Conservation (phyloP, 352 stramenopile species). For the Lagenidium giganteum region DNA sequence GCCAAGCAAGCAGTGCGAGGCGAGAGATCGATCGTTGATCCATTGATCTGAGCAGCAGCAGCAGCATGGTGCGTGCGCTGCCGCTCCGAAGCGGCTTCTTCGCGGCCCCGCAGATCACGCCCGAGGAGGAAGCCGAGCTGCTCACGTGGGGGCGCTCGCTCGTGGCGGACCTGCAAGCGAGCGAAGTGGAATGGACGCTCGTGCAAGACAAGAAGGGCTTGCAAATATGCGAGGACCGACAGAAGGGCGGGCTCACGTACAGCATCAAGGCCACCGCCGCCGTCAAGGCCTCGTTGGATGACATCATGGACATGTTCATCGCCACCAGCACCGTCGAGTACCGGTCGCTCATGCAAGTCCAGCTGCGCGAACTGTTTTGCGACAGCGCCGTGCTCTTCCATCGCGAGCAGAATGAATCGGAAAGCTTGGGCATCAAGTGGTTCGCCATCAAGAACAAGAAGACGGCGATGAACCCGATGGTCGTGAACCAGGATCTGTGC, state of each 20-base stretch:
- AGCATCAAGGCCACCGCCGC: constrained; percentile 58
- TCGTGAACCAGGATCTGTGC: constrained; percentile 61
- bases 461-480: constrained; percentile 32
- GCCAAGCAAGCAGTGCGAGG: too few relatives aligned
- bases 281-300: constrained; percentile 53
- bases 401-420: constrained; percentile 66
- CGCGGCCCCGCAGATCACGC: constrained; percentile 47
- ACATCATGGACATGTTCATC: constrained; percentile 80
- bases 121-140: constrained; percentile 60
- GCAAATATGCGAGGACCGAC: constrained; percentile 65
- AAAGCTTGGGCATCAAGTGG: constrained; percentile 81
- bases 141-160: constrained; percentile 71
- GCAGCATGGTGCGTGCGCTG: constrained; percentile 69
- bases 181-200: constrained; percentile 74
- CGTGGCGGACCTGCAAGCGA: constrained; percentile 57
- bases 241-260: constrained; percentile 80
- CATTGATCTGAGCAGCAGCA: constrained; percentile 20
- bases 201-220: constrained; percentile 70
- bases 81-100: constrained; percentile 79
- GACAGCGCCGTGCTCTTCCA: constrained; percentile 74
- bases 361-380: constrained; percentile 66
- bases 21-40: too few relatives aligned
- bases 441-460: constrained; percentile 66
- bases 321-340: constrained; percentile 48
- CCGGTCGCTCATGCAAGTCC: constrained; percentile 65